Evolutionary conservation across 83 land plant genomes (phyloP).

Genomic region (Picea abies): DNA sequence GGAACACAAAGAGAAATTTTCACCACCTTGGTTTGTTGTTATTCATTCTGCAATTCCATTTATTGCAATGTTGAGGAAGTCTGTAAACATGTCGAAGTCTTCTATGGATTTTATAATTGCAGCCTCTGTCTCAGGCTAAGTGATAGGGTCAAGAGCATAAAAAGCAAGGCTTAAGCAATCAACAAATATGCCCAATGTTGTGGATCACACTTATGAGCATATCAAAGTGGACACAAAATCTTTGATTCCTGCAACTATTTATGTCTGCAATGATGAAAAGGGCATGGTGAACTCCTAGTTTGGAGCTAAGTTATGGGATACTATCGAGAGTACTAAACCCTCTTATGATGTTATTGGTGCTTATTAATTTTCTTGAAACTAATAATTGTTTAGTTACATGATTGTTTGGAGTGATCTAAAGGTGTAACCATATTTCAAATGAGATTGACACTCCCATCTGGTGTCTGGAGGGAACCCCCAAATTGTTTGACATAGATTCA

Average conservation of each 20-base stretch:
- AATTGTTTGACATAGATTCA: too few relatives aligned
- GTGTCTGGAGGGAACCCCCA: too few relatives aligned
- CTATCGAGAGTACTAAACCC: background rate
- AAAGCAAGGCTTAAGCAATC: slow-evolving; percentile 50
- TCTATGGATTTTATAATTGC: slow-evolving; percentile 92
- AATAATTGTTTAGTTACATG: too few relatives aligned
- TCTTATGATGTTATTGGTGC: background rate
- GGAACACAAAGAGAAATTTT: slow-evolving; percentile 91
- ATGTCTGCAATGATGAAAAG: background rate
- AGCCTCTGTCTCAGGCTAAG: slow-evolving; percentile 86
- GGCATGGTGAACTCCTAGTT: background rate
- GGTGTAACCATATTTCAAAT: too few relatives aligned
- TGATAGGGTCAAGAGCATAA: slow-evolving; percentile 94
- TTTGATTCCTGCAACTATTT: background rate
- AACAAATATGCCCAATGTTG: slow-evolving; percentile 4
- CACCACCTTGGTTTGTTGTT: slow-evolving; percentile 90
- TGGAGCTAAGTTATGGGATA: slow-evolving; percentile 4
- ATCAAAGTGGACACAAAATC: background rate
- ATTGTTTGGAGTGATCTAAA: too few relatives aligned
- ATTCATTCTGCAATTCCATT: slow-evolving; percentile 30
- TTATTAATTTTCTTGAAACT: background rate
- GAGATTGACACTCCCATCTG: too few relatives aligned
- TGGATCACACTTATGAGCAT: background rate
- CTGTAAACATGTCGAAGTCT: slow-evolving; percentile 90
- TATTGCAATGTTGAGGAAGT: slow-evolving; percentile 93